Conservation (phyloP, 1,284 basidiomycete genomes). For the Taiwanofungus camphoratus region DNA sequence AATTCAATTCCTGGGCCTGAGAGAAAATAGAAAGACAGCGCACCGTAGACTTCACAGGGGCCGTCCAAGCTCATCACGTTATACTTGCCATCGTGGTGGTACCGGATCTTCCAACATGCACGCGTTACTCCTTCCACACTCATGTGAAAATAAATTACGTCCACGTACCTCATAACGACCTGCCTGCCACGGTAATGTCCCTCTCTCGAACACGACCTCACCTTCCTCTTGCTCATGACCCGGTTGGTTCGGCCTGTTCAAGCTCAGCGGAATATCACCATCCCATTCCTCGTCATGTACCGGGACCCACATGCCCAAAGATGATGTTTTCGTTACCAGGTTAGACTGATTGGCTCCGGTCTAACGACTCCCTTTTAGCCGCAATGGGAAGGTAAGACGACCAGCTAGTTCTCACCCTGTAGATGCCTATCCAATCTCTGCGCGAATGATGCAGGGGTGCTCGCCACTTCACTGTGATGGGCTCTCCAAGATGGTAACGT, state of each 20-base stretch:
- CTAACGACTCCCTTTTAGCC: conserved; percentile 33
- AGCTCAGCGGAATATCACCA: conserved; percentile 70
- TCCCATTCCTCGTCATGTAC: conserved; percentile 93
- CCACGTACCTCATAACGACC: conserved; percentile 81
- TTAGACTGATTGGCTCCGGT: conserved; percentile 81
- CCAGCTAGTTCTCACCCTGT: conserved; percentile 43
- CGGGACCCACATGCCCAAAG: conserved; percentile 89
- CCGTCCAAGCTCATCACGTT: conserved; percentile 86
- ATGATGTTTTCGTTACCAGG: conserved; percentile 82
- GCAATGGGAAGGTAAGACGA: neutral
- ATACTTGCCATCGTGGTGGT: conserved; percentile 93
- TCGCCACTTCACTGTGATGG: conserved; percentile 83
- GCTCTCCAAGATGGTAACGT: conserved; percentile 87
- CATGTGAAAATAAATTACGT: too few relatives aligned
- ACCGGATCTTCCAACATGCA: conserved; percentile 50
- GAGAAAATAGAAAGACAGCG: conserved; percentile 22
- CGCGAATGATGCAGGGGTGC: conserved; percentile 85
- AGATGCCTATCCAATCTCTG: conserved; percentile 97
- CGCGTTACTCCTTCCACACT: neutral
- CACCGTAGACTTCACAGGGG: conserved; percentile 86
- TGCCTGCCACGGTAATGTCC: conserved; percentile 80
- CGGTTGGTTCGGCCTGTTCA: conserved; percentile 32
- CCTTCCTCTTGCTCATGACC: conserved; percentile 50
- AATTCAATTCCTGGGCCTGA: neutral
- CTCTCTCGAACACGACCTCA: conserved; percentile 69